Percentiles rank a stretch among this genome's conserved stretches.
Conservation (phyloP, 257 asterid genomes). For the Linderniella brevidens region DNA sequence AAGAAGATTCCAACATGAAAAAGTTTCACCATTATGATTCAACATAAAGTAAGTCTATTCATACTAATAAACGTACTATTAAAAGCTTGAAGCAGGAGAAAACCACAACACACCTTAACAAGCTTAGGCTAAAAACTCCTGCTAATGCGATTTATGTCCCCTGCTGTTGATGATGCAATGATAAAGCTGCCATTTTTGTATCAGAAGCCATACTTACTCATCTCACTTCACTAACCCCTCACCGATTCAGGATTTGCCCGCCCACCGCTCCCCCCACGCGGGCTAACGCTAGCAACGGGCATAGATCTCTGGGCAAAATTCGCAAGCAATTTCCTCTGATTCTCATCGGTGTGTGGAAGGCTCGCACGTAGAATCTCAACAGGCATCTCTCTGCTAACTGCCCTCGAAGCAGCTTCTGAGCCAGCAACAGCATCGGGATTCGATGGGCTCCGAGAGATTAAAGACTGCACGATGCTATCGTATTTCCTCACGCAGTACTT, state of each 20-base stretch:
- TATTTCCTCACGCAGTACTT: constrained; percentile 56
- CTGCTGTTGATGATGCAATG: no score
- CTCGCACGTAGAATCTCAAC: constrained; percentile 57
- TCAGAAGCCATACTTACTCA: no score
- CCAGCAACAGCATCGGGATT: constrained; percentile 15
- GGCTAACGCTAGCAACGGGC: constrained; percentile 23
- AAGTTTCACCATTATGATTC: no score
- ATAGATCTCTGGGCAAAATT: constrained; percentile 49
- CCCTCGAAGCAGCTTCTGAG: constrained; percentile 33
- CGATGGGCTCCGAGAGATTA: constrained; percentile 20
- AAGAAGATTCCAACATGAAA: no score
- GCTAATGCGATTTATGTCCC: no score
- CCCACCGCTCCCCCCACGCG: constrained; percentile 19
- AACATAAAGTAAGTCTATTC: no score
- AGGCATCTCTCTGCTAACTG: constrained; percentile 54
- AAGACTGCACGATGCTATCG: constrained; percentile 38
- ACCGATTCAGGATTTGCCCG: not conserved
- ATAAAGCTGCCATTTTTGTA: no score
- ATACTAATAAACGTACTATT: no score
- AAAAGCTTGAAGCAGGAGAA: no score
- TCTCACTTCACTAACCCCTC: no score
- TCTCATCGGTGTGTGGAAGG: constrained; percentile 63
- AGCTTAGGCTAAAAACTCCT: no score
- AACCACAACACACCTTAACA: no score
- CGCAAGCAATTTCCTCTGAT: constrained; percentile 33